Evolutionary conservation across 441 rosid species (phyloP), one percentile per base, ranked within the genome.

Genomic region (Viola pubescens): DNA sequence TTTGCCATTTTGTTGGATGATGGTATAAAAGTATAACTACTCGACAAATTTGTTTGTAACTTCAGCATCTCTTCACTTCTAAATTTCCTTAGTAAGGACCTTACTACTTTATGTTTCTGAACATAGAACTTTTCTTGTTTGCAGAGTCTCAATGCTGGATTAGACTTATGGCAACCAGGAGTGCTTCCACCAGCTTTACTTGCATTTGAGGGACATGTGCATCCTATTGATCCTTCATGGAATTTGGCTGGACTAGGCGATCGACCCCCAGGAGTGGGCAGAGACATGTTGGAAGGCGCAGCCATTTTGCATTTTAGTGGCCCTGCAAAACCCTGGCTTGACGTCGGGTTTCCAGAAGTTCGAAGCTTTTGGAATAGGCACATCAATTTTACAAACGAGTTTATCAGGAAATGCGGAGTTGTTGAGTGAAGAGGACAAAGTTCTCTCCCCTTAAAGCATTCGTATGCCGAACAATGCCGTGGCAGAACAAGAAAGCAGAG

Each of bases 321-420:
- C 58, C 98, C 97, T 40, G 97, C 95, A 37, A 92, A 92, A 70
- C 97, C 98, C n/a, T 92, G 98, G 98, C 86, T 92, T 7, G 91
- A 85, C 75, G 84, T 89, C 10, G 87, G 95, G 40, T 74, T 78
- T 62, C 70, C 82, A 6, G 84, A 82, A 78, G 73, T 81, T 45
- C 82, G 85, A 71, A 73, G 75, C 63, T 67, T 75, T 8, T 92
- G 98, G 98, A 84, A 62, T 68, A 75, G 75, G 58, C 84, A 89
- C 54, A 75, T 91, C 63, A 85, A 89, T 76, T 64, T 74, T 67
- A 82, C 98, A 9, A 75, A 89, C 75, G 67, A 70, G 59, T 80
- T 92, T 59, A 73, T 92, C 65, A 79, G 81, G 68, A 85, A 74
- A 77, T 92, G 98, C 79, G 81, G 85, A 77, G 73, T 88, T 58